Base-by-base conservation (phyloP, 2,329 filamentous ascomycete genomes). In the Claviceps spartinae region DNA sequence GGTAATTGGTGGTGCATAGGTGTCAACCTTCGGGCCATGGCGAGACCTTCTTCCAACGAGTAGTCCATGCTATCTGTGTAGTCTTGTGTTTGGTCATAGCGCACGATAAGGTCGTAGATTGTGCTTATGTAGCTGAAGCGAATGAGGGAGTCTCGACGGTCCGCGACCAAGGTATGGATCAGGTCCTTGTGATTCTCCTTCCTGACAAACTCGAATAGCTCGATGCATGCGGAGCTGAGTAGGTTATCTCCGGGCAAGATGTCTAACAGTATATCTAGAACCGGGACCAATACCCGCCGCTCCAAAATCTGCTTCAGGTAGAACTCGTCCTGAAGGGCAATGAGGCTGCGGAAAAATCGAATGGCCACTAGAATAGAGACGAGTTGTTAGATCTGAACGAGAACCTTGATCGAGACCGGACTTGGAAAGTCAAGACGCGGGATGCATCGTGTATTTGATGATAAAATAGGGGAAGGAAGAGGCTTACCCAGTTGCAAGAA, bases 161-260 rank as follows among this genome's bases (percentile, higher is more conserved):
- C 86, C 59, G 88, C 85, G 11, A 95, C 88, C 22, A 97, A 72
- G 63, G 96, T 86, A 56, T 83, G 82, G 52, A 95, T 82, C 47
- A 96, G 73, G 14, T 86, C 81, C 65, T 89, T 94, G 61, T 90
- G 77, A 52, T 82, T 82, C 60, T 94, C 87, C 63, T 83, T 82
- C 64, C 84, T 88, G 61, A 97, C 86, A 62, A 85, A 89, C 61
- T 95, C 89, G 58, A 98, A 97, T 44, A 98, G 79, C 62, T 98
- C 93, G 9, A 97, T 75, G 60, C 88, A 95, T 8, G 90, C 91
- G 0, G 91, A 97, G 66, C 93, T 94, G 36, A 97, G 76, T 3
- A 98, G 75, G 59, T 96, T 97, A 66, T 98, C 91, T 43, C 89
- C 81, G 1, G 90, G 88, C 79, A 96, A 85, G 0, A 88, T 93